phyloP scores from a whole-genome alignment of 148 eudicot species.

The Rhododendron henanense region DNA sequence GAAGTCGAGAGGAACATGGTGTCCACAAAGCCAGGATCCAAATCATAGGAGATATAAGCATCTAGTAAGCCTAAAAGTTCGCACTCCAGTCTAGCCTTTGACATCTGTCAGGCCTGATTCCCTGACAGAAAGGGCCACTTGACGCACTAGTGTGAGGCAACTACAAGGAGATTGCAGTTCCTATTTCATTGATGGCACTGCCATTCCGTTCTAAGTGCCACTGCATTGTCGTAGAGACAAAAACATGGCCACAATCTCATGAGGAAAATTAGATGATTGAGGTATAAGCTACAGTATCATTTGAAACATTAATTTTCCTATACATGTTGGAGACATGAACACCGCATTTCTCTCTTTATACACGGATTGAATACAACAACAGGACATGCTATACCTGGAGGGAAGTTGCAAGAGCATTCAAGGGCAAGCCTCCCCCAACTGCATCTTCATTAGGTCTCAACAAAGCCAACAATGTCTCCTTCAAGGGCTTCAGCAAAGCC shows the following conservation, averaged over 20 bases:
- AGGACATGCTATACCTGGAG: conserved; percentile 59
- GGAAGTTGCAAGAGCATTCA: conserved; percentile 72
- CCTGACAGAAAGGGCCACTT: not conserved
- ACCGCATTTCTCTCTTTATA: not conserved
- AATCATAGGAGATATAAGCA: not conserved
- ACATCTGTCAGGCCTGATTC: not conserved
- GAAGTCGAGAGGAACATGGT: not conserved
- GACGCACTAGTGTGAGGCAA: not conserved
- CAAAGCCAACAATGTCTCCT: conserved; percentile 74
- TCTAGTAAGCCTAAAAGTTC: not conserved
- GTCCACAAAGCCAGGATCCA: not conserved
- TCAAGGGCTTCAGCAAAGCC: conserved; percentile 71
- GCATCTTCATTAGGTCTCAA: conserved; percentile 62
- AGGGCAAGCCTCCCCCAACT: conserved; percentile 45
- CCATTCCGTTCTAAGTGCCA: not conserved
- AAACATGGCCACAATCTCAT: not conserved
- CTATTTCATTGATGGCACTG: not conserved
- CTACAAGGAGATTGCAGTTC: not conserved
- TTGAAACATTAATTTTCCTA: not conserved
- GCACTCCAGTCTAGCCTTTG: not conserved
- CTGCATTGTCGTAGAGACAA: not conserved
- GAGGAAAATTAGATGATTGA: not conserved
- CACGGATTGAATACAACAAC: not conserved
- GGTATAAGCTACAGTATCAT: not conserved
- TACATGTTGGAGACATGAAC: not conserved